Percentiles rank a stretch among this genome's conserved stretches.
Conservation (phyloP, 1,139 yeast genomes). For the Taphrina sp. region DNA sequence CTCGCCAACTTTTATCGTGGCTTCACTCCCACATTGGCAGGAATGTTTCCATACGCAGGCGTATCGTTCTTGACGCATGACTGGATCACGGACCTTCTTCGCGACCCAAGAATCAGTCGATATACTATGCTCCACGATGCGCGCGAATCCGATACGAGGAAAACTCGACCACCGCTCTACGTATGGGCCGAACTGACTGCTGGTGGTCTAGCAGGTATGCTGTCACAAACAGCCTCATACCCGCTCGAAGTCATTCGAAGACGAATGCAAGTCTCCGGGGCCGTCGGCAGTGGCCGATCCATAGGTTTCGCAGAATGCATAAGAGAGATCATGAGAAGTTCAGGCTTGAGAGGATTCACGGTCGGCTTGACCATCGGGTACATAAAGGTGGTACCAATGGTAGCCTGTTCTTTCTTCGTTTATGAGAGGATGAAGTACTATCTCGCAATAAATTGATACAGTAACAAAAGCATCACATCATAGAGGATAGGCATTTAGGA, state of each 20-base stretch:
- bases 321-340: constrained; percentile 36
- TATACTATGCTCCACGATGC: constrained; percentile 21
- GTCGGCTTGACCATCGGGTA: constrained; percentile 95
- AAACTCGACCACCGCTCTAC: constrained; percentile 58
- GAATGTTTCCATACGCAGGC: constrained; percentile 98
- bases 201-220: constrained; percentile 93
- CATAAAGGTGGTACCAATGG: constrained; percentile 94
- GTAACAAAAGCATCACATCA: not conserved
- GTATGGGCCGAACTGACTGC: constrained; percentile 92
- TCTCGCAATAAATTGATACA: constrained; percentile 52
- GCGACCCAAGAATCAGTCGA: constrained; percentile 49
- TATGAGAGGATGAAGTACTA: constrained; percentile 78
- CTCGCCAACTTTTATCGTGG: constrained; percentile 78
- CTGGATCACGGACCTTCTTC: constrained; percentile 75
- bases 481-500: not conserved
- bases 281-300: constrained; percentile 61
- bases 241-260: constrained; percentile 95
- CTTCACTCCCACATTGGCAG: constrained; percentile 86
- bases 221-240: constrained; percentile 93
- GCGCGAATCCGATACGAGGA: constrained; percentile 2
- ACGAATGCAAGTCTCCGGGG: constrained; percentile 94
- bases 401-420: constrained; percentile 90
- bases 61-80: constrained; percentile 95
- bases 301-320: constrained; percentile 56
- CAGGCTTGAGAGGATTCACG: constrained; percentile 79